Base-by-base conservation (phyloP, 73 alveolate genomes). In the Paramecium biaurelia region DNA sequence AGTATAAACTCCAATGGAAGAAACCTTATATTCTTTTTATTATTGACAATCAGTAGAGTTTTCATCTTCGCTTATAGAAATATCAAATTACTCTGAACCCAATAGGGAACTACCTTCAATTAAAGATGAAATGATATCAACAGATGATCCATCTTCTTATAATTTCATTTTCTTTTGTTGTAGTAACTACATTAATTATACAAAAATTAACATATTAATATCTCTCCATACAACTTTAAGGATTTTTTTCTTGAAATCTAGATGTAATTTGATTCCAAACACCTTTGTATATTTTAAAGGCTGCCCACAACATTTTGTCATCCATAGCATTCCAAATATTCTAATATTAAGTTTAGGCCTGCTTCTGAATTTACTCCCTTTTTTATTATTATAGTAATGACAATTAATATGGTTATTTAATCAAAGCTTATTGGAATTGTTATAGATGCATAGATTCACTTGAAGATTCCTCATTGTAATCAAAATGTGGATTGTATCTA, bases 321-420 rank as follows among this genome's bases (percentile, higher is more conserved):
- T 63, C 84, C 84, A 63, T 63, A 12, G 84, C 84, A 63, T 63
- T 63, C 84, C 84, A 63, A 30, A 63, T 49, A 26, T 63, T 63
- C 24, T 63, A 63, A 63, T 63, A 63, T 63, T 63, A 63, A 30
- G 84, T 30, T 63, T 26, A 63, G 24, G 84, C 84, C 45, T 30
- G 7, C 20, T 63, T 63, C 24, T 63, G 10, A 30, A 30, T 26
- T 30, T 63, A 63, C 24, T 63, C 84, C 26, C 45, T 63, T 63
- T 32, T 63, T 14, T 26, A 9, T 32, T 63, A 14, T 32, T 63
- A 53, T 4, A 53, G 68, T 18, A 53, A 53, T 18, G 68, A 18
- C 68, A 53, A 53, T 53, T 53, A 23, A 53, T 53, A 15, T 18
- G 68, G 68, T 4, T 53, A 53, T 18, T 63, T 63, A 10, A 63